Base-by-base conservation (phyloP, 2,329 filamentous ascomycete genomes). In the Immersiporthe knoxdaviesiana region DNA sequence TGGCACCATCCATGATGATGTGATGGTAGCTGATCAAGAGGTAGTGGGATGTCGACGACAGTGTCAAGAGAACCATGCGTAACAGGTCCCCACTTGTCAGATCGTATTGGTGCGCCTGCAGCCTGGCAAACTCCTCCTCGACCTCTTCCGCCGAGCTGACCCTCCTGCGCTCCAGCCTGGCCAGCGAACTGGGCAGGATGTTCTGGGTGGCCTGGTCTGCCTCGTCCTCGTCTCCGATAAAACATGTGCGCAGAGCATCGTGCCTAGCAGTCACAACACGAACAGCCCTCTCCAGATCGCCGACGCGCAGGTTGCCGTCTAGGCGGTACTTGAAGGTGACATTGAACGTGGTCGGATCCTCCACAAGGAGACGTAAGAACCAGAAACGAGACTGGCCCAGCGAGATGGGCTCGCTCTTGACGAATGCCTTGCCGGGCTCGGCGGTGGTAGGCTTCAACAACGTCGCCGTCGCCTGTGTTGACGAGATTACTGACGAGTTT, bases 321-420 rank as follows among this genome's bases (percentile, higher is more conserved):
- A 84, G 47, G 8, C 74, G 71, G 56, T 75, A 74, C 0, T 68
- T 72, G 1, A 74, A 70, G 0, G 80, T 76, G 37, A 81, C 75
- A 66, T 85, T 84, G 67, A 79, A 80, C 0, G 79, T 77, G 0
- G 77, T 79, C 27, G 73, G 73, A 65, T 84, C 78, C 6, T 80
- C 68, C 5, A 82, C 27, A 2, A 73, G 75, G 8, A 71, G 71
- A 3, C 68, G 68, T 0, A 80, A 68, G 64, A 81, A 79, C 79
- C 79, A 84, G 67, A 83, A 81, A 0, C 81, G 74, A 0, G 77
- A 77, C 69, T 83, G 81, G 3, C 72, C 77, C 24, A 78, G 76
- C 1, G 81, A 80, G 72, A 83, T 79, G 32, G 67, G 72, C 70
- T 74, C 74, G 37, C 58, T 66, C 58, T 8, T 58, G 6, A 47